Conservation (phyloP, 768 basidiomycete species). For the Boletus rex-veris region DNA sequence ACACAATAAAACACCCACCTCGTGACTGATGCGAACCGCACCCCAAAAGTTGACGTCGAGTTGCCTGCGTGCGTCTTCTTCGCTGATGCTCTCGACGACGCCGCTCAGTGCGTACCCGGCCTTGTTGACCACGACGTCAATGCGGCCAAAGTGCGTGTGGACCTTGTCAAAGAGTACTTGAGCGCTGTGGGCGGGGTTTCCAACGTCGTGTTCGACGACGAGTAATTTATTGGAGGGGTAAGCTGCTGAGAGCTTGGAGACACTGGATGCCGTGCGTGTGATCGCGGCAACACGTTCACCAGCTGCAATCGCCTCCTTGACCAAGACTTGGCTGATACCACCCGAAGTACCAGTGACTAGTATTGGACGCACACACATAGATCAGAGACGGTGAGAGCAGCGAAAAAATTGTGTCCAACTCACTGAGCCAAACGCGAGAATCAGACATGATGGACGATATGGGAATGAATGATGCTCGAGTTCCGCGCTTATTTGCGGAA, state of each 20-base stretch:
- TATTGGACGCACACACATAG: not conserved
- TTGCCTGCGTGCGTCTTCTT: slow-evolving; percentile 24
- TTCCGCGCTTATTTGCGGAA: no score
- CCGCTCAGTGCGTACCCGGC: slow-evolving; percentile 25
- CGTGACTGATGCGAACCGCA: slow-evolving; percentile 19
- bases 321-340: slow-evolving; percentile 38
- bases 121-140: slow-evolving; percentile 36
- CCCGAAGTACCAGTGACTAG: slow-evolving; percentile 42
- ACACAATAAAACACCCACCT: slow-evolving; percentile 9
- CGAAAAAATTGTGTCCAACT: not conserved
- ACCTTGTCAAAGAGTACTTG: slow-evolving; percentile 22
- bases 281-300: slow-evolving; percentile 31
- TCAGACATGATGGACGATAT: slow-evolving; percentile 8
- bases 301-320: slow-evolving; percentile 22
- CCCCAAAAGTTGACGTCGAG: slow-evolving; percentile 37
- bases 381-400: not conserved
- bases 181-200: slow-evolving; percentile 14
- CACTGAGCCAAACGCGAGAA: slow-evolving; percentile 25
- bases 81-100: slow-evolving; percentile 26
- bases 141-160: slow-evolving; percentile 25
- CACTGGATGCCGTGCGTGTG: slow-evolving; percentile 22
- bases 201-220: slow-evolving; percentile 31
- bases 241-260: slow-evolving; percentile 12
- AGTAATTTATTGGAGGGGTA: slow-evolving; percentile 23
- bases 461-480: not conserved